Base-by-base conservation (phyloP, 2,329 filamentous ascomycete species). In the Neoascochyta sp. region DNA sequence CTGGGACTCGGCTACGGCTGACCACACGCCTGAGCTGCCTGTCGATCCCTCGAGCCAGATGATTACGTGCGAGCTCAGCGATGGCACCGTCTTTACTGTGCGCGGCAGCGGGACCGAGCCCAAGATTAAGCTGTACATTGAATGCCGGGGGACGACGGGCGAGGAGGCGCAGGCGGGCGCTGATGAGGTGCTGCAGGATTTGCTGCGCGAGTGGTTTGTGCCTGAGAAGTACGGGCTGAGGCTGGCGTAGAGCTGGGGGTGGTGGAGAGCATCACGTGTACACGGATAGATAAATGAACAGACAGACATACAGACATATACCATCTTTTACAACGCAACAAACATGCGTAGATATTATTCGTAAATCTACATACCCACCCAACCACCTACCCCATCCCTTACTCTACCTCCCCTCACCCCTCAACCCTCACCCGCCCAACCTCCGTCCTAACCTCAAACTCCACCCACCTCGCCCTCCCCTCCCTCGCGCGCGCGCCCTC, bases 381-480 rank as follows among this genome's bases (percentile, higher is more conserved):
- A 20, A 20, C 10, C 18, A 10, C n/a, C n/a, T 20, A 20, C 7
- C 18, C 10, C 7, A 20, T 10, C 7, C 10, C 7, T 20, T 20
- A 10, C 18, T 10, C 7, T 7, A 20, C 13, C 18, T 15, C 18
- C 18, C 18, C 18, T 24, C 12, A 57, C 1, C 46, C 54, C 22
- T 57, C 54, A 1, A 26, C 31, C 27, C 55, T 47, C 1, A 62
- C 49, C n/a, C 47, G 30, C 0, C 60, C 61, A 2, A 29, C 21
- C 3, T 43, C 43, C 16, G 28, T 53, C 39, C 46, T 36, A 13
- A 63, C 34, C 45, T 63, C 83, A 67, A 90, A 96, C 66, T 96
- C 92, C 1, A 90, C 73, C 90, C 92, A 96, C 41, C 81, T 74
- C 5, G 80, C 84, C 35, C 57, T 57, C 5, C 81, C 76, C 4